Percentiles rank a stretch among this genome's conserved stretches.
phyloP scores from a whole-genome alignment of 257 asterid genomes.

The Ilex aquifolium region DNA sequence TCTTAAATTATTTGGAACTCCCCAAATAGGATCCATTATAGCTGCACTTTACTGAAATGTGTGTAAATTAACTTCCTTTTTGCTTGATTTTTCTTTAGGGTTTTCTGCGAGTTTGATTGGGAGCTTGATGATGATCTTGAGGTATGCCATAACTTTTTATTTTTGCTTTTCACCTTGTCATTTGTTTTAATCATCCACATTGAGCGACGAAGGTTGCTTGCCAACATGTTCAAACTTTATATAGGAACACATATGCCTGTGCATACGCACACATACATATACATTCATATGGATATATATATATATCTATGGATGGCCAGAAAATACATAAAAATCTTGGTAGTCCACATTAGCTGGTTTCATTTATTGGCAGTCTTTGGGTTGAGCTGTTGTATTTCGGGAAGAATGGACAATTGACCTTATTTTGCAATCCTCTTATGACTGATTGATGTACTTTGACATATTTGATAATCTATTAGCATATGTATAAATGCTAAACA shows the following conservation, averaged over 20 bases:
- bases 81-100: constrained; percentile 36
- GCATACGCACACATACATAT: too few species aligned
- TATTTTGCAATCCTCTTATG: too few species aligned
- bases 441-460: neutral
- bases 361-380: neutral
- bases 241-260: too few species aligned
- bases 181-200: too few species aligned
- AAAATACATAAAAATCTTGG: neutral
- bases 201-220: neutral
- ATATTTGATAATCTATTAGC: too few species aligned
- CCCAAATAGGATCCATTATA: neutral
- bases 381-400: neutral
- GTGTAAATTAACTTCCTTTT: neutral
- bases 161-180: neutral
- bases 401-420: neutral
- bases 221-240: neutral
- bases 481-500: constrained; percentile 1
- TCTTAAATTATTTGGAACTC: neutral
- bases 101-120: constrained; percentile 88
- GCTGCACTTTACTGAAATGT: neutral
- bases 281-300: too few species aligned
- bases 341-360: neutral
- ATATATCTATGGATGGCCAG: too few species aligned
- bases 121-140: constrained; percentile 67
- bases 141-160: constrained; percentile 34